A percentile compares a stretch with the other conserved stretches of the same genome.
Evolutionary conservation across 2,329 filamentous ascomycete species (phyloP).

Genomic region (Arthrobotrys sphaeroides): DNA sequence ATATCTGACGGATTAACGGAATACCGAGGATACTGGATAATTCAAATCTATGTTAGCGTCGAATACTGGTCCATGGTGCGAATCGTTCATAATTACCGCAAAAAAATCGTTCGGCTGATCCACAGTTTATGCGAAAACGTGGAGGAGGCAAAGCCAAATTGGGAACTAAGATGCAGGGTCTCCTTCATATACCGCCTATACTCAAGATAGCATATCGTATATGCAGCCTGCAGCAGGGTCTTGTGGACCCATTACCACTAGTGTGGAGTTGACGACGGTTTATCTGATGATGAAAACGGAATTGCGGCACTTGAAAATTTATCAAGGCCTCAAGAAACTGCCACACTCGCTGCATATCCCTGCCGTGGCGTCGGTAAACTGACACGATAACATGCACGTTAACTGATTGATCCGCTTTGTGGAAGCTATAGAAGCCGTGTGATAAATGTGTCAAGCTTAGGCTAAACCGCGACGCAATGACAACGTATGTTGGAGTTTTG

Average conservation of each 20-base stretch:
- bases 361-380: conserved; percentile 10
- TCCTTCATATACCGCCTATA: neutral
- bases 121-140: conserved; percentile 12
- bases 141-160: conserved; percentile 5
- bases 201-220: neutral
- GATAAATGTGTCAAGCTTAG: conserved; percentile 3
- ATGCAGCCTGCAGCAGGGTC: neutral
- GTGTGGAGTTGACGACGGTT: neutral
- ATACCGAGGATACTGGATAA: neutral
- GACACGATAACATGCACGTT: conserved; percentile 16
- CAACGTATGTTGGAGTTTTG: conserved; percentile 1
- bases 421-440: neutral
- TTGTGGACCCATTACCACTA: neutral
- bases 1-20: conserved; percentile 7
- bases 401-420: conserved; percentile 9
- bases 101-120: neutral
- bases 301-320: neutral
- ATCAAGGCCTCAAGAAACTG: neutral
- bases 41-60: conserved; percentile 5
- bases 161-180: conserved; percentile 9
- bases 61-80: neutral
- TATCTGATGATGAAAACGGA: conserved; percentile 6
- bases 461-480: conserved; percentile 13
- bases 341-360: neutral
- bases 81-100: conserved; percentile 14